phyloP scores from a whole-genome alignment of 2,329 filamentous ascomycete species.

The Fusarium coicis region DNA sequence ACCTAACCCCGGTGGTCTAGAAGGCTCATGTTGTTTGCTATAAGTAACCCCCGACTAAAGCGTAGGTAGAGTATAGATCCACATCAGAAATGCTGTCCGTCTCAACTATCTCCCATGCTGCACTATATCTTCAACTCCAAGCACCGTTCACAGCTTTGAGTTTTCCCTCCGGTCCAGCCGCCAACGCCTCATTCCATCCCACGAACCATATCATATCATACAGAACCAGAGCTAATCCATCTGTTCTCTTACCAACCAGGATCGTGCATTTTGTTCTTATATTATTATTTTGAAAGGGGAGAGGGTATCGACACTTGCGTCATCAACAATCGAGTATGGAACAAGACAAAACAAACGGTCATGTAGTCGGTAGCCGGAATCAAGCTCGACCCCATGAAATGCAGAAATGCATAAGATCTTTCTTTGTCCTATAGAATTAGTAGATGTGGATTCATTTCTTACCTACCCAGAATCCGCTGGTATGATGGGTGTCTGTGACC shows the following conservation, averaged over 20 bases:
- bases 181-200: conserved; percentile 36
- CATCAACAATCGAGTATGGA: conserved; percentile 21
- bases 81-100: conserved; percentile 12
- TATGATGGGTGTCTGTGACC: background rate
- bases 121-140: conserved; percentile 7
- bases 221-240: conserved; percentile 27
- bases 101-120: background rate
- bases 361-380: conserved; percentile 3
- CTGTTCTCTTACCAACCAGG: conserved; percentile 29
- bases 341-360: conserved; percentile 18
- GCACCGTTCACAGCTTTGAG: conserved; percentile 15
- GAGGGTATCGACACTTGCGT: conserved; percentile 42
- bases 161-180: conserved; percentile 13
- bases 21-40: conserved; percentile 2
- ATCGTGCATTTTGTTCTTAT: conserved; percentile 15
- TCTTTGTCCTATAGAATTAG: conserved; percentile 35
- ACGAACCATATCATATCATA: conserved; percentile 31
- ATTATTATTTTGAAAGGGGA: conserved; percentile 27
- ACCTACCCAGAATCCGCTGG: conserved; percentile 28
- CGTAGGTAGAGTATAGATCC: conserved; percentile 17
- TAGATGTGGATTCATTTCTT: conserved; percentile 9
- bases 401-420: conserved; percentile 8
- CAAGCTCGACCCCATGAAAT: background rate
- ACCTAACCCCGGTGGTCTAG: background rate
- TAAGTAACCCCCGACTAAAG: conserved; percentile 9